Base-by-base conservation (phyloP, 129 eudicot genomes). In the Pseudognaphalium luteoalbum region DNA sequence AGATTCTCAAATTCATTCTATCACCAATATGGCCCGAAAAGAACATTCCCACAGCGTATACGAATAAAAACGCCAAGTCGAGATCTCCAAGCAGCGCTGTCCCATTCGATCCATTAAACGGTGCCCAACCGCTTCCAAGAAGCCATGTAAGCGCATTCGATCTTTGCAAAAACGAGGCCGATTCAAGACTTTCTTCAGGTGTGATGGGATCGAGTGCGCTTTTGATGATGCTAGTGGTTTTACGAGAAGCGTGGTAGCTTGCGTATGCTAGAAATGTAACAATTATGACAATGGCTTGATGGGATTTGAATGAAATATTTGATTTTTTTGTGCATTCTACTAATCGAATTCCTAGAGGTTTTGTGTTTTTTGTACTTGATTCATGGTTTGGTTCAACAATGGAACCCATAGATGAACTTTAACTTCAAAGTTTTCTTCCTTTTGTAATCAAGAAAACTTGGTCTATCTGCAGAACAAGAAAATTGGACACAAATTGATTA, bases 181-280 rank as follows among this genome's bases (percentile, higher is more conserved):
- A 69, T 47, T 74, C 80, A 11, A 83, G 76, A 78, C 76, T 51
- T 17, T 51, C 54, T 4, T 82, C 74, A 0, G 86, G 81, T 5
- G 96, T 70, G 73, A 84, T 87, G 1, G 99, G 99, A 58, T 95
- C 99, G n/a, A 95, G 96, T 5, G 99, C 97, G 76, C 90, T 89
- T 80, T 95, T 95, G 56, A 95, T 89, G 42, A 92, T 83, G 84
- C 98, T 92, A 12, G 89, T 82, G 70, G 98, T 92, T 83, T 92
- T 92, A 19, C 98, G 78, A 35, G 98, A 61, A 17, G 93, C 94
- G 60, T 92, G 98, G 82, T 86, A 92, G 77, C 83, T 72, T 66
- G 93, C 63, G 42, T 92, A 92, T 6, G 98, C 98, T 66, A 88
- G 81, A 60, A 92, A 92, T 14, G 98, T 92, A 5, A 92, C 88